A percentile compares a stretch with the other conserved stretches of the same genome.
phyloP scores from a whole-genome alignment of 805 yeast genomes.

The Metschnikowia kofuensis region DNA sequence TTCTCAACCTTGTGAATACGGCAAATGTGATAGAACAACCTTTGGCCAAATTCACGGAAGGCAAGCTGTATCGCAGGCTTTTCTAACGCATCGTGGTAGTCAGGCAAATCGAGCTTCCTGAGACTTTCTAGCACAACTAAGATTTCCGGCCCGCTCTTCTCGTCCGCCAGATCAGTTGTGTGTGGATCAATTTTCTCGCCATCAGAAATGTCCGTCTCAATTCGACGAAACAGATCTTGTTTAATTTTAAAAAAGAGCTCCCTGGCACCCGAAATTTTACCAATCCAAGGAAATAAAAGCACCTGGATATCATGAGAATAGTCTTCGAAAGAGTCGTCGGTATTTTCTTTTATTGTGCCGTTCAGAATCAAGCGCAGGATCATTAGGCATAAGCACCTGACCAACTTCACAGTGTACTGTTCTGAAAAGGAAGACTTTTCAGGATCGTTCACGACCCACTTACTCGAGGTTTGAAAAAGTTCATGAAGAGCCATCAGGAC shows the following conservation, averaged over 20 bases:
- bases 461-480: conserved; percentile 51
- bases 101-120: conserved; percentile 2
- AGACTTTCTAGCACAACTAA: conserved; percentile 7
- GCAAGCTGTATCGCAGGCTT: conserved; percentile 10
- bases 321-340: conserved; percentile 40
- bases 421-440: conserved; percentile 9
- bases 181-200: background rate
- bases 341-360: conserved; percentile 38
- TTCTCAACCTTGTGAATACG: conserved; percentile 8
- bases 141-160: background rate
- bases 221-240: conserved; percentile 13
- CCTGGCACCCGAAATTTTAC: conserved; percentile 59
- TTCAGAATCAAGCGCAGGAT: conserved; percentile 48
- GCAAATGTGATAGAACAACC: conserved; percentile 11
- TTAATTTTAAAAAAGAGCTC: conserved; percentile 46
- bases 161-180: background rate
- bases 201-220: background rate
- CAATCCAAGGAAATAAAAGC: conserved; percentile 63
- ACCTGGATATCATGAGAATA: conserved; percentile 59
- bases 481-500: conserved; percentile 67
- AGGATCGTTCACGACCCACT: conserved; percentile 32
- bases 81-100: conserved; percentile 3
- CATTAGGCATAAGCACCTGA: conserved; percentile 62
- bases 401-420: conserved; percentile 34
- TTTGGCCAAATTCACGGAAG: conserved; percentile 9